Base-by-base conservation (phyloP, 1,139 yeast genomes). In the Suzukiozyma palmioleophila region DNA sequence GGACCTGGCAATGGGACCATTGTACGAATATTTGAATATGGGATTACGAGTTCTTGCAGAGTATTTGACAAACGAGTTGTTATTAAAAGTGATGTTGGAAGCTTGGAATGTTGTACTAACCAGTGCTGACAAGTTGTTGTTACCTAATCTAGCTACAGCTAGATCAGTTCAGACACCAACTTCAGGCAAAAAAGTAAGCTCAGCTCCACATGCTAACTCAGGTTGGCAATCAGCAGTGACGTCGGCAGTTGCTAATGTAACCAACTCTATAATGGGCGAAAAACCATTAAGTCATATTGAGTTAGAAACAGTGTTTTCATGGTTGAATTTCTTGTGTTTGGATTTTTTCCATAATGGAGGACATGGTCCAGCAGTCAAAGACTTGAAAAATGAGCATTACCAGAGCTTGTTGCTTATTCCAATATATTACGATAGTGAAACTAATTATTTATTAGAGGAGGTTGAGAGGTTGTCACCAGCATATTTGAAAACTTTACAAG, bases 301-400 rank as follows among this genome's bases (percentile, higher is more conserved):
- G 54, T 66, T 84, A 32, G 89, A 83, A 42, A 77, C 84, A 1
- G 78, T 85, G 1, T 80, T 84, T 47, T 70, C 77, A 1, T 88
- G 96, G 96, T 59, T 85, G 16, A 70, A 78, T 40, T 70, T 82
- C 9, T 62, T 86, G 28, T 77, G 83, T 44, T 61, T 77, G 39
- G 88, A 81, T 44, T 87, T 86, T 55, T 87, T 88, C 62, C 81
- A 87, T 54, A 83, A 85, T 52, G 81, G 77, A 41, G 96, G 96
- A 1, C 84, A 83, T 37, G 96, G 96, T 0, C 94, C 94, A 0
- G 76, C 89, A 0, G 54, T 85, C 32, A 80, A 75, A 46, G 78
- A 76, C 9, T 62, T 87, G 51, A 82, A 81, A 47, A 78, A 79
- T 42, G 78, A 74, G 35, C 75, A 75, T 31, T 85, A 83, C 54